These are phyloP conservation scores for Bipolaris victoriae DNA, from an alignment of 2,329 filamentous ascomycete genomes.

Conservation along the genomic window DNA sequence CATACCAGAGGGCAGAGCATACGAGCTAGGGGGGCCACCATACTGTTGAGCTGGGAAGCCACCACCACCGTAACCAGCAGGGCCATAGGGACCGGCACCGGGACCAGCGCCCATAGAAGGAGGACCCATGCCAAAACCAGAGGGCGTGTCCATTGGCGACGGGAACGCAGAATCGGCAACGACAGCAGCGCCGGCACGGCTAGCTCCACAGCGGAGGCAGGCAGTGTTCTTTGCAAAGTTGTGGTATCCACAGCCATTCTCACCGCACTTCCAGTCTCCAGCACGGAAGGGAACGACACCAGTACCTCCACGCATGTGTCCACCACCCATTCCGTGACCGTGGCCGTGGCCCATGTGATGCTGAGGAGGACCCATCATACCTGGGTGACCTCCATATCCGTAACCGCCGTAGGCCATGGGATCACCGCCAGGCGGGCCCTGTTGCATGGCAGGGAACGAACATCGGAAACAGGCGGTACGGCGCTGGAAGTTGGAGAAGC, in stretches of 20 bases:
- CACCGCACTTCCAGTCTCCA: slow-evolving; percentile 98
- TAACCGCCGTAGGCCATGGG: slow-evolving; percentile 66
- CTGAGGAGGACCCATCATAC: slow-evolving; percentile 59
- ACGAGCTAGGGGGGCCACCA: slow-evolving; percentile 85
- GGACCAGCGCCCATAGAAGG: slow-evolving; percentile 80
- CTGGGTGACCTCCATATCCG: slow-evolving; percentile 65
- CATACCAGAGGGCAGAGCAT: slow-evolving; percentile 84
- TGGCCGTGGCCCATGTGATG: slow-evolving; percentile 71
- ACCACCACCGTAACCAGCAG: slow-evolving; percentile 69
- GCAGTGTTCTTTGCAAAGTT: slow-evolving; percentile 99
- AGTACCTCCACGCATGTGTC: slow-evolving; percentile 74
- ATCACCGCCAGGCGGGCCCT: slow-evolving; percentile 71
- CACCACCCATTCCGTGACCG: slow-evolving; percentile 53
- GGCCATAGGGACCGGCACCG: slow-evolving; percentile 74
- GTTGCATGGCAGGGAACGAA: slow-evolving; percentile 93
- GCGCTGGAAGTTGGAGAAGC: slow-evolving; percentile 99
- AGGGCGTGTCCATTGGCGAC: slow-evolving; percentile 84
- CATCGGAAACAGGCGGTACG: slow-evolving; percentile 98
- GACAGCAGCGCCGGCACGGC: slow-evolving; percentile 89
- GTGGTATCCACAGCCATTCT: slow-evolving; percentile 96
- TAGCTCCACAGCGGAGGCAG: slow-evolving; percentile 94
- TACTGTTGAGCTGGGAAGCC: slow-evolving; percentile 76
- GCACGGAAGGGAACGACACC: slow-evolving; percentile 95
- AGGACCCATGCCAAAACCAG: slow-evolving; percentile 83
- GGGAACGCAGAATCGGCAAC: slow-evolving; percentile 93